Evolutionary conservation across 805 yeast genomes (phyloP).

Genomic region (Metschnikowia koreensis): DNA sequence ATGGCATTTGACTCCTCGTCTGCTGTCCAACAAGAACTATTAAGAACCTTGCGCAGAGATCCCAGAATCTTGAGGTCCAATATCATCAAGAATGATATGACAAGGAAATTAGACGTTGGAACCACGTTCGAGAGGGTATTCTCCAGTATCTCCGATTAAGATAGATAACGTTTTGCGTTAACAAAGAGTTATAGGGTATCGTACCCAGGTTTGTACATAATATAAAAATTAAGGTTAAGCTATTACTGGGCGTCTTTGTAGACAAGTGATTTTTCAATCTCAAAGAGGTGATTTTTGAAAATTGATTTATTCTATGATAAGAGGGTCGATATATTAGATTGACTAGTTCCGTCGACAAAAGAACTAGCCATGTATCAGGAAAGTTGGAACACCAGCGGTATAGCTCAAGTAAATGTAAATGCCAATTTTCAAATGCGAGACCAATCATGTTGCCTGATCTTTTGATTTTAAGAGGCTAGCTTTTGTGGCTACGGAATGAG

Average conservation of each 20-base stretch:
- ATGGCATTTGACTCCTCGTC: constrained; percentile 86
- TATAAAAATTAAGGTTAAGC: neutral
- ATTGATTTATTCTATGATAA: neutral
- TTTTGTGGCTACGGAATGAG: neutral
- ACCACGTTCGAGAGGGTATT: constrained; percentile 50
- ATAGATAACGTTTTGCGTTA: neutral
- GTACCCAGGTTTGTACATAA: constrained; percentile 8
- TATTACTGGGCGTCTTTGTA: neutral
- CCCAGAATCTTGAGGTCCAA: constrained; percentile 86
- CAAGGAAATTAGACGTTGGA: constrained; percentile 52
- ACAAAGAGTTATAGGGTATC: neutral
- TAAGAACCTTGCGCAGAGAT: constrained; percentile 77
- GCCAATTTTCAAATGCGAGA: neutral
- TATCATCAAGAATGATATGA: constrained; percentile 61
- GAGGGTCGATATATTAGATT: constrained; percentile 8
- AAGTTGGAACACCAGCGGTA: neutral
- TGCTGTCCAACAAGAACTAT: constrained; percentile 80
- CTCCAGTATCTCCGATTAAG: constrained; percentile 12
- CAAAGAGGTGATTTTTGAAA: neutral
- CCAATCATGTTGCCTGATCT: neutral
- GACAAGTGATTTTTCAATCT: neutral
- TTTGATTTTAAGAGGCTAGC: neutral
- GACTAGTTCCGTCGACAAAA: constrained; percentile 11
- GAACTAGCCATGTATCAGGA: constrained; percentile 2
- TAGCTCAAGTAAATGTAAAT: neutral